Conservation (phyloP, 352 stramenopile genomes). For the Pythium inflatum region DNA sequence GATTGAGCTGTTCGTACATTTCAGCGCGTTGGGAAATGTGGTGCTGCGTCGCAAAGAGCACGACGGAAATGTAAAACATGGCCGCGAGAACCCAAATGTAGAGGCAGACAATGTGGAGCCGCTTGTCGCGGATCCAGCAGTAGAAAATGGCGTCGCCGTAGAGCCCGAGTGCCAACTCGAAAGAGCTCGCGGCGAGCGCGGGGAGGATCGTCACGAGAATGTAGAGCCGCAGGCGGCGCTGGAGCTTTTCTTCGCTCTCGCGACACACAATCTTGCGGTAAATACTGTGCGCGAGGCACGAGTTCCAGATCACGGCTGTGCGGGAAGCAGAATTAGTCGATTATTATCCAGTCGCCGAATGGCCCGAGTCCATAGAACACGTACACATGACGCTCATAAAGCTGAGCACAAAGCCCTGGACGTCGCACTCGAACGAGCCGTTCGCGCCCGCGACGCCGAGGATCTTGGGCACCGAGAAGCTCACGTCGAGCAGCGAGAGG, state of each 20-base stretch:
- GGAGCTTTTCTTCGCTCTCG: slow-evolving; percentile 66
- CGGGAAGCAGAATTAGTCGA: not conserved
- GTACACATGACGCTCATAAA: slow-evolving; percentile 62
- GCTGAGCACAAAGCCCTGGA: slow-evolving; percentile 59
- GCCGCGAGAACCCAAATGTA: slow-evolving; percentile 70
- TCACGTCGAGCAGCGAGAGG: slow-evolving; percentile 66
- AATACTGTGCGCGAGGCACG: slow-evolving; percentile 71
- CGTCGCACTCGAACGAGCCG: slow-evolving; percentile 41
- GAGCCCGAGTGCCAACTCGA: slow-evolving; percentile 31
- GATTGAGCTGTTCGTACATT: slow-evolving; percentile 32
- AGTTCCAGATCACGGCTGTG: slow-evolving; percentile 68
- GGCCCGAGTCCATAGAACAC: slow-evolving; percentile 13
- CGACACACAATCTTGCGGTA: slow-evolving; percentile 69
- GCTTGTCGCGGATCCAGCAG: slow-evolving; percentile 67
- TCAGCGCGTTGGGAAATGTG: slow-evolving; percentile 47
- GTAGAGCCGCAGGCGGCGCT: slow-evolving; percentile 67
- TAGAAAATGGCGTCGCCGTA: slow-evolving; percentile 66
- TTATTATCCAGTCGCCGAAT: too few species aligned
- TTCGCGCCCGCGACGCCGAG: slow-evolving; percentile 39
- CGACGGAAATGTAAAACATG: slow-evolving; percentile 69
- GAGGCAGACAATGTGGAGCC: slow-evolving; percentile 56
- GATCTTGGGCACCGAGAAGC: slow-evolving; percentile 56
- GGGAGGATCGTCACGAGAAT: slow-evolving; percentile 51
- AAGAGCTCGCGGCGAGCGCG: slow-evolving; percentile 39
- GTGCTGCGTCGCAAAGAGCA: slow-evolving; percentile 65